A percentile compares a stretch with the other conserved stretches of the same genome.
These are phyloP conservation scores for Apocynum venetum DNA, from an alignment of 257 asterid species.

Conservation along the genomic window DNA sequence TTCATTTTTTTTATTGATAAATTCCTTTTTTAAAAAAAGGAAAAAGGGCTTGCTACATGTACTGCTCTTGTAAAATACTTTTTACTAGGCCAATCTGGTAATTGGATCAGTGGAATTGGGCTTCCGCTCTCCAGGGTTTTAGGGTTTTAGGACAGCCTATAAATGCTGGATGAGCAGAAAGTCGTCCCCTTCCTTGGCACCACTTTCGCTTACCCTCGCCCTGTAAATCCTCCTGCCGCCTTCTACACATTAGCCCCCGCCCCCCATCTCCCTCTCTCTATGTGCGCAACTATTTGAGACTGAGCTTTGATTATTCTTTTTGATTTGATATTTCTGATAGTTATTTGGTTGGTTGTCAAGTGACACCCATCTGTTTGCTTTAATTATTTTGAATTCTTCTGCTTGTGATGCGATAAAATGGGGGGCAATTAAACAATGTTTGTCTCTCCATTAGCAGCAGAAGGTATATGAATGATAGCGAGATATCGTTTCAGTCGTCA, in stretches of 20 bases:
- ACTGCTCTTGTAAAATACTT: too few relatives aligned
- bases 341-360: too few relatives aligned
- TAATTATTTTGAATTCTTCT: constrained; percentile 8
- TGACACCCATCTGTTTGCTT: neutral
- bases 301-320: too few relatives aligned
- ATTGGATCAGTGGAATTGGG: neutral
- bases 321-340: too few relatives aligned
- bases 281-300: too few relatives aligned
- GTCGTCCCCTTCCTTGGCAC: neutral
- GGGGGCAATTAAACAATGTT: constrained; percentile 27
- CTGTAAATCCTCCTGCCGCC: too few relatives aligned
- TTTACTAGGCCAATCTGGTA: neutral
- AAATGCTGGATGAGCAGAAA: neutral
- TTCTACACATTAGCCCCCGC: too few relatives aligned
- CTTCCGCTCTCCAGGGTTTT: neutral
- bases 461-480: constrained; percentile 67
- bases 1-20: too few relatives aligned
- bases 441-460: constrained; percentile 33
- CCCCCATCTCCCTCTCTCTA: neutral
- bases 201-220: too few relatives aligned
- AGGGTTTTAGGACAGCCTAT: neutral
- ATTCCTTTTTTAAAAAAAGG: too few relatives aligned
- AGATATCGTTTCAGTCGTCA: constrained; percentile 95
- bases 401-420: constrained; percentile 12
- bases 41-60: too few relatives aligned